Evolutionary conservation across 371 early-diverging fungal genomes (phyloP).

Genomic region (Rhizopus sp.): DNA sequence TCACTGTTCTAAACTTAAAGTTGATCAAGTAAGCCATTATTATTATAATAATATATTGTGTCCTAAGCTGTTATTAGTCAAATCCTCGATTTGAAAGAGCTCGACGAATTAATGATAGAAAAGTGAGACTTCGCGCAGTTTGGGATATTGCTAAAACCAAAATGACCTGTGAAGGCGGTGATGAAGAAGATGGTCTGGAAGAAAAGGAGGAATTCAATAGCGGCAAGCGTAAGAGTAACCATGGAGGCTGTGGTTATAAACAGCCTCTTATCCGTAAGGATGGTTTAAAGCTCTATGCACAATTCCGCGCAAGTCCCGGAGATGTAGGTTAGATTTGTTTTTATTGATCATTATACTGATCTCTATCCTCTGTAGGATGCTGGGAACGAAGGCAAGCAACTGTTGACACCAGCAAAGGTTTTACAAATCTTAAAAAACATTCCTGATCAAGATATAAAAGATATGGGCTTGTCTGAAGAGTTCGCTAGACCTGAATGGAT

Average conservation of each 20-base stretch:
- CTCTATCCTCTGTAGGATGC: constrained; percentile 39
- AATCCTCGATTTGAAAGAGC: constrained; percentile 77
- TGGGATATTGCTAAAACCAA: constrained; percentile 92
- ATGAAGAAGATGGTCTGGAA: constrained; percentile 61
- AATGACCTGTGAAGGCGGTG: constrained; percentile 87
- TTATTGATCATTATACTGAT: background rate
- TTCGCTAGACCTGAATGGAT: constrained; percentile 99
- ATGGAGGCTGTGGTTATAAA: constrained; percentile 93
- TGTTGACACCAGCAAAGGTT: constrained; percentile 84
- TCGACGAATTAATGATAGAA: constrained; percentile 73
- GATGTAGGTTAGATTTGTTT: constrained; percentile 51
- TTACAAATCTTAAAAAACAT: constrained; percentile 92
- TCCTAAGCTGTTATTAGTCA: constrained; percentile 38
- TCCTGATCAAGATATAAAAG: constrained; percentile 84
- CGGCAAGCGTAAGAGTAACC: constrained; percentile 57
- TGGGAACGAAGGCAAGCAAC: constrained; percentile 67
- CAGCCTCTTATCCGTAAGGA: constrained; percentile 95
- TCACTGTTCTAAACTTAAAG: constrained; percentile 97
- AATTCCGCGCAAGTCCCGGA: constrained; percentile 58
- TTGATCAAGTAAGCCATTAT: constrained; percentile 68
- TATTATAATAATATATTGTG: constrained; percentile 1
- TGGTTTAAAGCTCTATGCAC: constrained; percentile 85
- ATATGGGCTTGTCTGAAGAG: constrained; percentile 92
- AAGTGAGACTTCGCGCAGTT: constrained; percentile 81
- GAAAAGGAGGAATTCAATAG: constrained; percentile 47